Evolutionary conservation across 306 rosid genomes (phyloP).

Genomic region (Vicia faba): DNA sequence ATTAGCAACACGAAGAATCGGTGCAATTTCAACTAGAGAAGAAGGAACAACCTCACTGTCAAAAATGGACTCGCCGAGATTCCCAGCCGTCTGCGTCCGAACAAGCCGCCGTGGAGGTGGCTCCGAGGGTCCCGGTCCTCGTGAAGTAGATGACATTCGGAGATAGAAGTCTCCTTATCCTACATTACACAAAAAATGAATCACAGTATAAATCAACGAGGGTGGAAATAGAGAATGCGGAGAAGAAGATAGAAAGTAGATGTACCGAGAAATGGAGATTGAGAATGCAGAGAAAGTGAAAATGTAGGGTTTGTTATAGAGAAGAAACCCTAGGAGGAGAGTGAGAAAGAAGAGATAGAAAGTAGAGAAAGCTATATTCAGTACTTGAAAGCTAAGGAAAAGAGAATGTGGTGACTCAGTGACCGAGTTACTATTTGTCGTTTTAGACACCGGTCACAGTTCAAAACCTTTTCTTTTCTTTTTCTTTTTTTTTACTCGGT

Average conservation of each 20-base stretch:
- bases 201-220: too few relatives aligned
- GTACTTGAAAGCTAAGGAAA: constrained; percentile 14
- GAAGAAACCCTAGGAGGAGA: constrained; percentile 54
- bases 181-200: not conserved
- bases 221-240: not conserved
- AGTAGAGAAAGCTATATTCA: too few relatives aligned
- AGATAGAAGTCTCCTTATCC: not conserved
- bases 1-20: constrained; percentile 96
- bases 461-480: not conserved
- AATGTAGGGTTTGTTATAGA: not conserved
- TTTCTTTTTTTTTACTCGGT: not conserved
- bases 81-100: constrained; percentile 93
- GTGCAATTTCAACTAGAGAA: constrained; percentile 84
- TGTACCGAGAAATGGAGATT: not conserved
- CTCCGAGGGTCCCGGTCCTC: constrained; percentile 63
- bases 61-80: constrained; percentile 76
- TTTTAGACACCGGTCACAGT: not conserved
- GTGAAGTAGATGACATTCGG: constrained; percentile 62
- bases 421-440: not conserved
- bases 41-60: constrained; percentile 98
- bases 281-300: not conserved
- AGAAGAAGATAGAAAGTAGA: not conserved
- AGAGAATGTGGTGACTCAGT: not conserved
- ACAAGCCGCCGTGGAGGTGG: constrained; percentile 66
- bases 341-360: too few relatives aligned